These are phyloP conservation scores for Trichoderma erinaceum DNA, from an alignment of 495 filamentous ascomycete species.

Conservation along the genomic window DNA sequence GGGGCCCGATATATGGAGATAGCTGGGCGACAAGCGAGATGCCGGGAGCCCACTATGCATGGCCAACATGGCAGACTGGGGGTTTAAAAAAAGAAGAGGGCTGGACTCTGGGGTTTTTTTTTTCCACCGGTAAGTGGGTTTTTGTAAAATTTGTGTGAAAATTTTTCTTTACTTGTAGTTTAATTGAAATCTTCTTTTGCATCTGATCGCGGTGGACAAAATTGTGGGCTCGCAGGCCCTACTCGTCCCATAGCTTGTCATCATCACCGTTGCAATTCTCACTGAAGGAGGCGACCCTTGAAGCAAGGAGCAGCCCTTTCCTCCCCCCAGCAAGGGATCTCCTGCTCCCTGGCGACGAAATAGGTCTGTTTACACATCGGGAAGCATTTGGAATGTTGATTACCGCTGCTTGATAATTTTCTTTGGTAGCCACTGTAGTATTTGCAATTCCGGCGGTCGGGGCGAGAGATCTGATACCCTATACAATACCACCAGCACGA, in stretches of 20 bases:
- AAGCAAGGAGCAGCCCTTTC: no score
- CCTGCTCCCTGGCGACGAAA: no score
- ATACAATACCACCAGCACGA: background rate
- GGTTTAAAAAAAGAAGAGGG: background rate
- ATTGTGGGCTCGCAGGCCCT: no score
- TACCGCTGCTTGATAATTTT: background rate
- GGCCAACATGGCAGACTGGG: constrained; percentile 10
- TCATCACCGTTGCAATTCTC: no score
- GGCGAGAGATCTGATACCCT: background rate
- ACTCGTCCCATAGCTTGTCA: no score
- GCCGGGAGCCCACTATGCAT: background rate
- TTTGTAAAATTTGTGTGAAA: background rate
- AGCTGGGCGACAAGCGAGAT: constrained; percentile 1
- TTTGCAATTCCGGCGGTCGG: constrained; percentile 3
- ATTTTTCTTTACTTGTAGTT: background rate
- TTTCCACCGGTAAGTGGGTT: background rate
- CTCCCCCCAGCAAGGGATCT: no score
- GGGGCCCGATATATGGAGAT: background rate
- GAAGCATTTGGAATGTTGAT: no score
- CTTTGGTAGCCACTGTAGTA: background rate
- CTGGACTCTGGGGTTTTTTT: no score
- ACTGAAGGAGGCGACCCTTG: no score
- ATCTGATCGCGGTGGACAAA: no score
- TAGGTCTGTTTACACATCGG: no score
- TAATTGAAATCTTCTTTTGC: background rate